Evolutionary conservation across 257 asterid genomes (phyloP), one percentile per base, ranked within the genome.

Genomic region (Thymus quinquecostatus): DNA sequence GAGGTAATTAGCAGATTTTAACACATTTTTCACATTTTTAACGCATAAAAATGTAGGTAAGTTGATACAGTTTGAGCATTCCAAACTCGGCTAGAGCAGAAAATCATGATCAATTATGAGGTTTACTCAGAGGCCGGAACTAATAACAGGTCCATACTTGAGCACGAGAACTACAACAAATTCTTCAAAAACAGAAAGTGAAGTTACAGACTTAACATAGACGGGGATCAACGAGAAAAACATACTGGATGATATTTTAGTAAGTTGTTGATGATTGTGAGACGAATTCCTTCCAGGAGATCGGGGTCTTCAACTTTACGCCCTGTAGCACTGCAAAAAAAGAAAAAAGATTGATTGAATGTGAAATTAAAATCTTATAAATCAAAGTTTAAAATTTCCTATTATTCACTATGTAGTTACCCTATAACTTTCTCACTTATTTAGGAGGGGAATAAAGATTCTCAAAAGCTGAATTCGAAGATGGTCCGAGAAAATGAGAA

Each of bases 191-290:
- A 59, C 6, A 48, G 34, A 58, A 41, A 69, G 14, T 4, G 40
- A 3, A 9, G 28, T 44, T 41, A 72, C 43, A 29, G 45, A 76
- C 29, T 70, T 49, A 59, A 70, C 65, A 14, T 57, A 30, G 28
- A 61, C 2, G 12, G 74, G 48, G 55, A 70, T 75, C 49, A 58
- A 63, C 58, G 70, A 57, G 66, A 71, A 48, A 77, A 73, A 83
- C 89, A 68, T 91, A 95, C 99, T 5, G 99, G 99, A 74, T 95
- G 99, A 83, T 86, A 95, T 77, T 88, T 95, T 45, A 95, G 90
- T 62, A 95, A 88, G 81, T 95, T 95, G 84, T 81, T 89, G 80
- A 95, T 88, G 64, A 95, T 95, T 82, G 98, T 89, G 81, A 95
- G 75, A 66, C 99, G 99, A 82, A 95, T 88, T 81, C 90, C 84